phyloP scores from a whole-genome alignment of 495 filamentous ascomycete genomes.

The Viridothelium virens region DNA sequence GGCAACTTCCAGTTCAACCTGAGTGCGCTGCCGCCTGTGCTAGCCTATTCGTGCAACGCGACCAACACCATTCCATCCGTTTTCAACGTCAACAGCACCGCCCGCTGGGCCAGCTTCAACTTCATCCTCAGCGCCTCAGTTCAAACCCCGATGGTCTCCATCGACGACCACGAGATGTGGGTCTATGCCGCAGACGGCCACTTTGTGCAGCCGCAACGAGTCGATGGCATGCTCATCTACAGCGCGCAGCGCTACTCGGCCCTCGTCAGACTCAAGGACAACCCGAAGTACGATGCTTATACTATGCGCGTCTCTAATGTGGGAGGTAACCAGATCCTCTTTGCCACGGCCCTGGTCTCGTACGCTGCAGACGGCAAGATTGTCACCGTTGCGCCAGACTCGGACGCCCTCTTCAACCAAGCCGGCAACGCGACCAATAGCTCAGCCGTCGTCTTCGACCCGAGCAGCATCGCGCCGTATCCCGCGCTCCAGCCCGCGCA shows the following conservation, averaged over 20 bases:
- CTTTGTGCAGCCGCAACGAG: constrained; percentile 38
- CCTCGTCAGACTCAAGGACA: constrained; percentile 33
- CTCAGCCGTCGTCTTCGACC: background rate
- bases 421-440: constrained; percentile 8
- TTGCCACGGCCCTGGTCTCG: constrained; percentile 25
- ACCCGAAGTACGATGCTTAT: constrained; percentile 31
- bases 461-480: constrained; percentile 6
- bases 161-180: constrained; percentile 41
- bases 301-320: constrained; percentile 36
- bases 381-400: constrained; percentile 8
- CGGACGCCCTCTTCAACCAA: constrained; percentile 6
- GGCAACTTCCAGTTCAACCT: constrained; percentile 31
- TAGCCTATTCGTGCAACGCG: constrained; percentile 33
- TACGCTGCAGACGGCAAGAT: background rate
- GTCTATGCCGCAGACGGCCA: constrained; percentile 42
- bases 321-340: constrained; percentile 35
- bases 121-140: constrained; percentile 40
- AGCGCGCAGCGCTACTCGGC: constrained; percentile 41
- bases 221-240: constrained; percentile 34
- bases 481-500: background rate
- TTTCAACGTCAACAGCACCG: constrained; percentile 32
- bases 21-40: constrained; percentile 34
- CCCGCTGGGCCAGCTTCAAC: constrained; percentile 43
- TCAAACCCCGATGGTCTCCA: constrained; percentile 38
- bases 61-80: constrained; percentile 35